Evolutionary conservation across 192 early-diverging fungal genomes (phyloP), one percentile per base, ranked within the genome.

Genomic region (Coemansia umbellata): DNA sequence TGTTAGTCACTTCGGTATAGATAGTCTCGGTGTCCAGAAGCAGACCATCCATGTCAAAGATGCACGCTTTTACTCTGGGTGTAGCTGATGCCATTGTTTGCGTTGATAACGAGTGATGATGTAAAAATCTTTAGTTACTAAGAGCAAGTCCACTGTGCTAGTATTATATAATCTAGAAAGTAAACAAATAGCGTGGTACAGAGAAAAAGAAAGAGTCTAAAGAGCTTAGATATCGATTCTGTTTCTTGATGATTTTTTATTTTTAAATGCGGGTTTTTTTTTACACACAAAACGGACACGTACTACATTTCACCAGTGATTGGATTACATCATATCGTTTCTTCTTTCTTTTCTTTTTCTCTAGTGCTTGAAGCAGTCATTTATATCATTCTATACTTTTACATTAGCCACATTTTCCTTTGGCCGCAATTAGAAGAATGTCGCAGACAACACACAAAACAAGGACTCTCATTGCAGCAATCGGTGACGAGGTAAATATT

Each of bases 11-110:
- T 60, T 88, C 76, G 5, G 91, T 86, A 69, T 97, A 97, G 48
- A 97, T 83, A 15, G 79, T 75, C 75, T 97, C 94, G 8, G 94
- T 94, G 61, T 94, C 91, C 18, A 88, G 74, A 30, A 90, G 78
- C 22, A 88, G 78, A 30, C 88, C 88, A 45, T 90, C 88, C 87
- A 90, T 90, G 44, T 90, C 87, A 59, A 90, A 90, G 55, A 90
- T 84, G 57, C 85, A 87, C 31, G 84, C 78, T 40, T 81, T 80
- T 26, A 87, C 82, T 31, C 37, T 40, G 3, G 77, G 54, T 13
- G 42, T 37, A 14, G 58, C 28, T n/a, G 59, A 30, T 62, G 63
- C 56, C 19, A 17, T 54, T 7, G 21, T 35, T 13, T n/a, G 31
- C n/a, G 5, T n/a, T n/a, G n/a, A n/a, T n/a, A n/a, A n/a, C n/a